These are phyloP conservation scores for Tolypocladium tundrense DNA, from an alignment of 2,329 filamentous ascomycete species.

Conservation along the genomic window DNA sequence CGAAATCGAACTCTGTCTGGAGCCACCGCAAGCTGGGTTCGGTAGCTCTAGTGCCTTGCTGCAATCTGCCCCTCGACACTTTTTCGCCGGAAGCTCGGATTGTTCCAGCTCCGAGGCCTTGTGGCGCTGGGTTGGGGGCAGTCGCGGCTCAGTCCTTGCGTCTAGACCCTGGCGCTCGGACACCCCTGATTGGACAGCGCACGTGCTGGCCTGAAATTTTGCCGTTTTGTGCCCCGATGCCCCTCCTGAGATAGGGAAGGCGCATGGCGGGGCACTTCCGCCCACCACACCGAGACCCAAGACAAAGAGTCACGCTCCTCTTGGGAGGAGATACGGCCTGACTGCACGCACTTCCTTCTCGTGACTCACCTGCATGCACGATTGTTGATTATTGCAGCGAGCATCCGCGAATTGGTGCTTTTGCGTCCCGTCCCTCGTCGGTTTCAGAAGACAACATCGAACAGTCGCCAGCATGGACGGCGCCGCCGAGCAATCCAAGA, in stretches of 20 bases:
- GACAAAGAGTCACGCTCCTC: conserved; percentile 3
- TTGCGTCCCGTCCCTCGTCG: background rate
- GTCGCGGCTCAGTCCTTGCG: background rate
- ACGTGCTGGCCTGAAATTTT: conserved; percentile 8
- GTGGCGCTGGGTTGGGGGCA: background rate
- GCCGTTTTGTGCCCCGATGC: conserved; percentile 3
- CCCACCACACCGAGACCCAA: background rate
- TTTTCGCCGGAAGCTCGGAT: conserved; percentile 17
- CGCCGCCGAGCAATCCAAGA: conserved; percentile 40
- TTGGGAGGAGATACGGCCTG: background rate
- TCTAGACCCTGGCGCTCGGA: background rate
- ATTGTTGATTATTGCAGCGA: background rate
- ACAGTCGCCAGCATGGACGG: conserved; percentile 17
- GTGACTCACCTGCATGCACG: background rate
- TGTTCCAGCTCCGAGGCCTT: conserved; percentile 14
- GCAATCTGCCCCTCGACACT: conserved; percentile 14
- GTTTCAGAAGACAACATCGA: background rate
- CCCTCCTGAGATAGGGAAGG: conserved; percentile 7
- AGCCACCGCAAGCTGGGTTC: conserved; percentile 3
- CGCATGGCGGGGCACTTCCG: conserved; percentile 9
- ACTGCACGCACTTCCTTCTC: background rate
- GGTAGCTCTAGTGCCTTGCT: conserved; percentile 6
- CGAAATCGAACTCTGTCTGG: conserved; percentile 2
- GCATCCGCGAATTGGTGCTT: background rate
- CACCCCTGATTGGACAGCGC: conserved; percentile 7